Evolutionary conservation across 75 land plant genomes (phyloP).

Genomic region (Cunninghamia lanceolata): DNA sequence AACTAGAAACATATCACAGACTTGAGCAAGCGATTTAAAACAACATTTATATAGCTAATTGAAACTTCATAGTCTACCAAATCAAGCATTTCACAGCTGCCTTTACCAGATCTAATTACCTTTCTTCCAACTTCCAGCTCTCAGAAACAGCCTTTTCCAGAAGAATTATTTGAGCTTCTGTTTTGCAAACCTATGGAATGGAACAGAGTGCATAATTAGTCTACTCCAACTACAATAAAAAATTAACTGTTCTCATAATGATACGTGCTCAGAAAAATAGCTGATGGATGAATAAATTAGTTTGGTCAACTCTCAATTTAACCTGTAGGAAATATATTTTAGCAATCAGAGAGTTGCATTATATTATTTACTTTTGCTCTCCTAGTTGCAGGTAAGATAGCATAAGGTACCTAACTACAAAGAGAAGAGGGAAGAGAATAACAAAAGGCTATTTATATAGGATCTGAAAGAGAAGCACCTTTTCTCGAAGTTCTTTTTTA

Average conservation of each 20-base stretch:
- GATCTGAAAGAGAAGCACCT: constrained; percentile 33
- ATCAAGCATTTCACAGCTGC: not conserved
- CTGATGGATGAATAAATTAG: not conserved
- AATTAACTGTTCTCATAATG: not conserved
- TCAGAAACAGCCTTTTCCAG: constrained; percentile 42
- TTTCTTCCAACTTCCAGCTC: constrained; percentile 49
- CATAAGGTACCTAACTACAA: not conserved
- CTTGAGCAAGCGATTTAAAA: not conserved
- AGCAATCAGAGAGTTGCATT: not conserved
- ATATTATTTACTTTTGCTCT: not conserved
- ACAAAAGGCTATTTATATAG: not conserved
- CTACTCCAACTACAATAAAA: not conserved
- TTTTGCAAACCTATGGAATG: constrained; percentile 39
- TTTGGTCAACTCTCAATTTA: not conserved
- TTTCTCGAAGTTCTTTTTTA: constrained; percentile 35
- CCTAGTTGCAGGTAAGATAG: not conserved
- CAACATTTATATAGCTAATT: not conserved
- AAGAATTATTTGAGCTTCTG: constrained; percentile 25
- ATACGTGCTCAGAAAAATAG: not conserved
- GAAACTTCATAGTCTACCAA: not conserved
- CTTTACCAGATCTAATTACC: constrained; percentile 34
- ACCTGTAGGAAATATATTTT: not conserved
- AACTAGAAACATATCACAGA: not conserved
- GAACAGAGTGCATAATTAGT: not conserved
- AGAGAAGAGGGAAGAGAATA: not conserved